Conservation (phyloP, 148 eudicot genomes). For the Silene conica region DNA sequence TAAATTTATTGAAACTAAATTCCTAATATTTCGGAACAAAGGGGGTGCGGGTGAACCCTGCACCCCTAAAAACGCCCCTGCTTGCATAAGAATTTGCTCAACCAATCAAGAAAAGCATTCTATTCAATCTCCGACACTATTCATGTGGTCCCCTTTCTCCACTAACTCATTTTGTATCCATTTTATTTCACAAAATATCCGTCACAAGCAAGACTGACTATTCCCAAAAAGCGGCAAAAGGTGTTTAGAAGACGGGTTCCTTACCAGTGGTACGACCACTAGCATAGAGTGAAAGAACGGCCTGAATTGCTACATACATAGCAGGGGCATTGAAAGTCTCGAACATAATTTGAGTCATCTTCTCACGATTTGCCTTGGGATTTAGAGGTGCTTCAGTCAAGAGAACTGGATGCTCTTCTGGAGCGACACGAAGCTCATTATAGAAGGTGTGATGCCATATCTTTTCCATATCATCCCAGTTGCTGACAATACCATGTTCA, state of each 20-base stretch:
- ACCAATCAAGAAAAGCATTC: not conserved
- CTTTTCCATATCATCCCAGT: slow-evolving; percentile 88
- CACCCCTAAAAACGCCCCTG: no score
- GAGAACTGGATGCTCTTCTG: slow-evolving; percentile 76
- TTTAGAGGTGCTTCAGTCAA: slow-evolving; percentile 81
- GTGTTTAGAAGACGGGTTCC: not conserved
- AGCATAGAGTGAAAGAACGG: slow-evolving; percentile 79
- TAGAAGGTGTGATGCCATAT: slow-evolving; percentile 86
- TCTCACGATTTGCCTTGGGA: slow-evolving; percentile 82
- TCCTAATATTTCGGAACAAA: no score
- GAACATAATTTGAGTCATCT: slow-evolving; percentile 81
- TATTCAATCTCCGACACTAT: no score
- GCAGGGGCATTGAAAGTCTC: slow-evolving; percentile 77
- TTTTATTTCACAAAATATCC: no score
- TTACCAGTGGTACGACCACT: slow-evolving; percentile 84
- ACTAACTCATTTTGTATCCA: no score
- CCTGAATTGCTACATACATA: slow-evolving; percentile 81
- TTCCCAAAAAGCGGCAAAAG: no score
- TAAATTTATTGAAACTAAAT: no score
- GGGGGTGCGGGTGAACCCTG: no score
- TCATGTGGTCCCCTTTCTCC: no score
- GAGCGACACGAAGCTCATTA: slow-evolving; percentile 81
- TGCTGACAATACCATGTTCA: slow-evolving; percentile 71
- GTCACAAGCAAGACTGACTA: no score
- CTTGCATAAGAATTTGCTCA: not conserved